phyloP scores from a whole-genome alignment of 306 rosid species.

The Corylus americana region DNA sequence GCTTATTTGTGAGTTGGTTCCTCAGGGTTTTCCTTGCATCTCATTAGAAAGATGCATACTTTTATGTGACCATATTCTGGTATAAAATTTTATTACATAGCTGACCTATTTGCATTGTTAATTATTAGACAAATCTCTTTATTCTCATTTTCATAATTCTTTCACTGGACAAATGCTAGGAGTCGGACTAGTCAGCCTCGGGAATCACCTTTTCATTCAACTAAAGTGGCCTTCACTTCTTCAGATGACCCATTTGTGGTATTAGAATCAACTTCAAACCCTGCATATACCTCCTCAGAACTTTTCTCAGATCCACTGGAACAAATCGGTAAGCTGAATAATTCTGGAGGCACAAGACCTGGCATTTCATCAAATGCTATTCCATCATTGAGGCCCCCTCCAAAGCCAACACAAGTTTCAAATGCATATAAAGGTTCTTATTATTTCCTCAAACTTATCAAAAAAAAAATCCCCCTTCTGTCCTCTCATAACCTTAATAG shows the following conservation, averaged over 20 bases:
- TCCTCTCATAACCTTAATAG: conserved; percentile 21
- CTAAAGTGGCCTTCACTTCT: conserved; percentile 34
- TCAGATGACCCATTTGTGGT: conserved; percentile 64
- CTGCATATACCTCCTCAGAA: conserved; percentile 40
- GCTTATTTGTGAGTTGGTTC: neutral
- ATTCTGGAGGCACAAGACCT: conserved; percentile 40
- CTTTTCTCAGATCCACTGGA: conserved; percentile 52
- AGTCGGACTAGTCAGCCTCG: conserved; percentile 23
- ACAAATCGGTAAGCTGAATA: conserved; percentile 44
- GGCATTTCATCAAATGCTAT: conserved; percentile 36
- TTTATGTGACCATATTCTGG: neutral
- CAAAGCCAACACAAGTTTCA: conserved; percentile 48
- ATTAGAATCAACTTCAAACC: conserved; percentile 57
- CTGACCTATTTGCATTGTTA: neutral
- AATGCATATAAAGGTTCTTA: conserved; percentile 48
- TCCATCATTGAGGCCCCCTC: conserved; percentile 63
- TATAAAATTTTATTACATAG: neutral
- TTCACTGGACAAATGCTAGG: conserved; percentile 22
- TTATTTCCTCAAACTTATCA: conserved; percentile 22
- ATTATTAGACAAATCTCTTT: neutral
- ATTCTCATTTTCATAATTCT: conserved; percentile 21
- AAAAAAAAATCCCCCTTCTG: conserved; percentile 2
- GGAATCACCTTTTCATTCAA: conserved; percentile 34
- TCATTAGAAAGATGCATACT: neutral
- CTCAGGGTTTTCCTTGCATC: neutral